Conservation (phyloP, 345 rosid genomes). For the Lepidium didymum region DNA sequence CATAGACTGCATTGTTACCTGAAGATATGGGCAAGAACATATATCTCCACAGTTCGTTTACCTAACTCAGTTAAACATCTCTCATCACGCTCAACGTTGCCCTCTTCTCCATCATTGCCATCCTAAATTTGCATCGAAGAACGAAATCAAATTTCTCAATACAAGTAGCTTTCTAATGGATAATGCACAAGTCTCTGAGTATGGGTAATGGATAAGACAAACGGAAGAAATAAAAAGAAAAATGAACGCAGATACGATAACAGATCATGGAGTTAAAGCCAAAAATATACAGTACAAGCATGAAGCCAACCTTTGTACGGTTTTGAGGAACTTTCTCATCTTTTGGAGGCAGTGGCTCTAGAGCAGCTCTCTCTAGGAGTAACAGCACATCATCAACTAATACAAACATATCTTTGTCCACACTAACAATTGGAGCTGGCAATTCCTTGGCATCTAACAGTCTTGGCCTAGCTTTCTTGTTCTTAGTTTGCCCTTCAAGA, state of each 20-base stretch:
- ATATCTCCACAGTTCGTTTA: slow-evolving; percentile 92
- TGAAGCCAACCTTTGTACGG: slow-evolving; percentile 70
- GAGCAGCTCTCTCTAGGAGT: slow-evolving; percentile 76
- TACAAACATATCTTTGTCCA: slow-evolving; percentile 77
- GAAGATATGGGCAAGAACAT: slow-evolving; percentile 89
- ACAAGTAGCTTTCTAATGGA: neutral
- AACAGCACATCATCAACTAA: slow-evolving; percentile 86
- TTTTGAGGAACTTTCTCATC: slow-evolving; percentile 90
- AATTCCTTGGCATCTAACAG: slow-evolving; percentile 58
- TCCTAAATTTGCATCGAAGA: slow-evolving; percentile 43
- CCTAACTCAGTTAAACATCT: slow-evolving; percentile 91
- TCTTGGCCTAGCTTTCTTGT: slow-evolving; percentile 56
- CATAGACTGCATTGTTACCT: slow-evolving; percentile 40
- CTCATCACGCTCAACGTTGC: slow-evolving; percentile 81
- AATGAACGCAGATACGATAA: neutral
- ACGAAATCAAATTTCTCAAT: neutral
- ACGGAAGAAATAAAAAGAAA: neutral
- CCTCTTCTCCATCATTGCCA: slow-evolving; percentile 78
- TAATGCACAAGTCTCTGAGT: neutral
- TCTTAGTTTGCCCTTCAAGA: slow-evolving; percentile 79
- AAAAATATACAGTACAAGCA: neutral
- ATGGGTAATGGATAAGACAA: neutral
- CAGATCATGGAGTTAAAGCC: neutral
- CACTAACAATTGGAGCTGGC: slow-evolving; percentile 70
- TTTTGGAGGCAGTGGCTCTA: slow-evolving; percentile 86